Evolutionary conservation across 2,329 filamentous ascomycete genomes (phyloP), one percentile per base, ranked within the genome.

Genomic region (Fusarium sp.): DNA sequence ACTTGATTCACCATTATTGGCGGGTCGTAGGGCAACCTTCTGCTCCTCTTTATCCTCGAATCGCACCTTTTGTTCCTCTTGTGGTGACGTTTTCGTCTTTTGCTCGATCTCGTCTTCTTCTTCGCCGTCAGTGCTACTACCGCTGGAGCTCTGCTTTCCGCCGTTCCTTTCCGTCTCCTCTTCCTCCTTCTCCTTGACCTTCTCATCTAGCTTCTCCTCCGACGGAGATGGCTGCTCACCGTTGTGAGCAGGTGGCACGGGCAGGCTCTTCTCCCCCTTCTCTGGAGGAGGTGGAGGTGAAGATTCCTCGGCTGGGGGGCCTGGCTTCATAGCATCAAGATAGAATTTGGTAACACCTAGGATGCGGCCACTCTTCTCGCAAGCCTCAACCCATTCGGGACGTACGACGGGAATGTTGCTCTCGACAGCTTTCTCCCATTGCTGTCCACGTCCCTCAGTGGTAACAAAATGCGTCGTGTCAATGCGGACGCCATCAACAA

Each of bases 401-500:
- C 96, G 90, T 28, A 99, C 96, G 16, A 99, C 94, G 13, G 96
- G 96, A 61, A 99, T 97, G 82, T 98, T 99, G 90, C 95, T 97
- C 85, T 98, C 95, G 35, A 95, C 92, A 2, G 96, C 96, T 86
- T 96, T 97, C 84, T 99, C 96, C 96, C 96, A 99, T 18, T 92
- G 89, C 56, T 93, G 88, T 36, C 96, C 96, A 62, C 95, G 87
- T 35, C 95, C 95, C 81, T 99, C 96, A 15, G 94, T 97, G 72
- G 95, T 98, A 67, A 99, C 94, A 81, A 99, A 99, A 83, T 99
- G 96, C 22, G 96, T 99, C 2, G 96, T 99, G 81, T 99, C 96
- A 79, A 99, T 98, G 78, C 95, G 90, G 57, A 98, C 95, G 18
- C 89, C 89, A 76, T 98, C 95, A 64, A 94, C 93, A 72, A 98